A percentile compares a stretch with the other conserved stretches of the same genome.
Conservation (phyloP, 1,284 basidiomycete species). For the Ustanciosporium gigantosporum region DNA sequence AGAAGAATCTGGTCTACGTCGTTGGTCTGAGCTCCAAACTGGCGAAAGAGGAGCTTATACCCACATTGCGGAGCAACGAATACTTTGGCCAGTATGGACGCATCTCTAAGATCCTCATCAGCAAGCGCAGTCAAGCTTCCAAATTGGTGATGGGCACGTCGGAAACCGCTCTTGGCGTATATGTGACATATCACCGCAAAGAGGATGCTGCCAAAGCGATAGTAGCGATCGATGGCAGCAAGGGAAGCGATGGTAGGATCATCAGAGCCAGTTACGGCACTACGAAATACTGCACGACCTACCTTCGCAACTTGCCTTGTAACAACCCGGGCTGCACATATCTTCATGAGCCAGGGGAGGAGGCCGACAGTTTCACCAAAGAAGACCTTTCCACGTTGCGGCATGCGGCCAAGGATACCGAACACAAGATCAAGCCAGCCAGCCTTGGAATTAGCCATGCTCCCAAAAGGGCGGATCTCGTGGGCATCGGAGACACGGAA, state of each 20-base stretch:
- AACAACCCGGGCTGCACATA: slow-evolving; percentile 88
- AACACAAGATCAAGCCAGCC: slow-evolving; percentile 56
- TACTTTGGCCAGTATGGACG: slow-evolving; percentile 99
- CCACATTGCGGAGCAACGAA: slow-evolving; percentile 89
- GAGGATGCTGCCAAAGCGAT: slow-evolving; percentile 95
- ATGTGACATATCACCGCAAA: slow-evolving; percentile 91
- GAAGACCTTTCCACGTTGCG: slow-evolving; percentile 59
- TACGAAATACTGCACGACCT: slow-evolving; percentile 96
- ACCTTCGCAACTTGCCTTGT: slow-evolving; percentile 84
- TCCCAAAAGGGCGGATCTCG: slow-evolving; percentile 29
- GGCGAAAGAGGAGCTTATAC: slow-evolving; percentile 95
- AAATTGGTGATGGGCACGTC: slow-evolving; percentile 65
- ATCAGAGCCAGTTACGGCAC: slow-evolving; percentile 93
- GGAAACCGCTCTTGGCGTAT: slow-evolving; percentile 81
- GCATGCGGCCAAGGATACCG: slow-evolving; percentile 58
- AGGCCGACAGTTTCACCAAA: slow-evolving; percentile 79
- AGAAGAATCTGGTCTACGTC: slow-evolving; percentile 94
- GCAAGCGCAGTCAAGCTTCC: slow-evolving; percentile 80
- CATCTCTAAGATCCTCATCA: slow-evolving; percentile 91
- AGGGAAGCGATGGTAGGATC: slow-evolving; percentile 62
- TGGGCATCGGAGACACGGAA: slow-evolving; percentile 24
- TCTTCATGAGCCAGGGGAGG: slow-evolving; percentile 96
- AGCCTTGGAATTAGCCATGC: slow-evolving; percentile 38
- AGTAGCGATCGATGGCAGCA: slow-evolving; percentile 84
- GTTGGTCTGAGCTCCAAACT: slow-evolving; percentile 87